phyloP scores from a whole-genome alignment of 257 asterid genomes.

The Solanum dulcamara region DNA sequence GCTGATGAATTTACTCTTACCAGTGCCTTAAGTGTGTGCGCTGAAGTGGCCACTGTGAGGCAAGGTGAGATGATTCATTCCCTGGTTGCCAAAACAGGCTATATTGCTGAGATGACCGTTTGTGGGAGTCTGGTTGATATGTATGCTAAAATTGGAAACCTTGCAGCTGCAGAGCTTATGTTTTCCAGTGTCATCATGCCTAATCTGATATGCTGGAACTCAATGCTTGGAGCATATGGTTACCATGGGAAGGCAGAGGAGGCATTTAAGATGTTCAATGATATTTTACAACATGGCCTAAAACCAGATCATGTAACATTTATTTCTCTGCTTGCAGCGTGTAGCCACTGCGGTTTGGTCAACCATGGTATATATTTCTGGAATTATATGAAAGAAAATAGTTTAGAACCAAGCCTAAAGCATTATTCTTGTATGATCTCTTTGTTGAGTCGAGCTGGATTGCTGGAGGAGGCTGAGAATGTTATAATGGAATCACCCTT shows the following conservation, averaged over 20 bases:
- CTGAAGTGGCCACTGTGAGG: constrained; percentile 56
- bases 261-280: constrained; percentile 38
- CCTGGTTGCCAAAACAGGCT: constrained; percentile 49
- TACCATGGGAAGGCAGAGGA: constrained; percentile 57
- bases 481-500: constrained; percentile 44
- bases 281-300: constrained; percentile 39
- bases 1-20: constrained; percentile 54
- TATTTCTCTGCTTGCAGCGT: constrained; percentile 56
- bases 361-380: constrained; percentile 35
- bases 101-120: constrained; percentile 38
- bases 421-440: constrained; percentile 75
- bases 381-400: constrained; percentile 51
- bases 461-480: constrained; percentile 60
- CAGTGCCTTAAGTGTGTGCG: constrained; percentile 62
- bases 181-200: constrained; percentile 21
- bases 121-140: constrained; percentile 61
- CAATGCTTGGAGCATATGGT: constrained; percentile 65
- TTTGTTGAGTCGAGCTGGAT: constrained; percentile 58
- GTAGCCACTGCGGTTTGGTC: constrained; percentile 76
- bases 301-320: constrained; percentile 61
- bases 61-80: constrained; percentile 78
- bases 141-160: constrained; percentile 78
- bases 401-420: constrained; percentile 48
- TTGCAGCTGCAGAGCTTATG: constrained; percentile 31
- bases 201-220: constrained; percentile 78